Conservation (phyloP, 1,284 basidiomycete species). For the Taiwanofungus camphoratus region DNA sequence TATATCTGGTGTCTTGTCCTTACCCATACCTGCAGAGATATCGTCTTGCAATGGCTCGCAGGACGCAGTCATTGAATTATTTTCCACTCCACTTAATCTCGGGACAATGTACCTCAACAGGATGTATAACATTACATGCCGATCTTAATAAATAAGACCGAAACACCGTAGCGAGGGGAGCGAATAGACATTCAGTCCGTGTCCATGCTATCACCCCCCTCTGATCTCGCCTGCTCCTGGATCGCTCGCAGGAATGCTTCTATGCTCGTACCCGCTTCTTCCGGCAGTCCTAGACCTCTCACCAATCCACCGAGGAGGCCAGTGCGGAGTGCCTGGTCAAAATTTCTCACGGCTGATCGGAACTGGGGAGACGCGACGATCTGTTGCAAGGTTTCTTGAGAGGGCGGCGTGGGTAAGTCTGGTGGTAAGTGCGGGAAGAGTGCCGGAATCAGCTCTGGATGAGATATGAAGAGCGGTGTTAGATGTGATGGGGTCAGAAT, state of each 20-base stretch:
- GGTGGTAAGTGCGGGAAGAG: slow-evolving; percentile 75
- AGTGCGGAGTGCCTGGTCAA: slow-evolving; percentile 74
- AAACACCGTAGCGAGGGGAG: background rate
- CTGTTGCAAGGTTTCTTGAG: slow-evolving; percentile 53
- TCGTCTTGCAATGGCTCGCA: slow-evolving; percentile 69
- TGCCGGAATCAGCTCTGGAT: slow-evolving; percentile 58
- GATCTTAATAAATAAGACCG: background rate
- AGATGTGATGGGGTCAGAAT: slow-evolving; percentile 69
- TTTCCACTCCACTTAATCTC: slow-evolving; percentile 2
- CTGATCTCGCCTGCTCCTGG: slow-evolving; percentile 62
- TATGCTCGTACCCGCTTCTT: slow-evolving; percentile 70
- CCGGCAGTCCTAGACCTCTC: slow-evolving; percentile 67
- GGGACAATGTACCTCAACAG: slow-evolving; percentile 9
- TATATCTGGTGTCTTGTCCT: background rate
- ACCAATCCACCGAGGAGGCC: slow-evolving; percentile 69
- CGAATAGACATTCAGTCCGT: slow-evolving; percentile 37
- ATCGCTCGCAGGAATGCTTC: slow-evolving; percentile 70
- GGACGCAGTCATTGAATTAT: slow-evolving; percentile 49
- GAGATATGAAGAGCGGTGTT: slow-evolving; percentile 57
- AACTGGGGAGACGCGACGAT: slow-evolving; percentile 56
- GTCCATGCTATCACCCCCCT: slow-evolving; percentile 50
- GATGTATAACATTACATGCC: slow-evolving; percentile 3
- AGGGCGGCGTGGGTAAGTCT: slow-evolving; percentile 61
- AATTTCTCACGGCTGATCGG: slow-evolving; percentile 54
- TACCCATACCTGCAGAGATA: slow-evolving; percentile 43